Evolutionary conservation across 225 moss, liverwort and hornwort species (phyloP).

Genomic region (Thuidium tamariscinum): DNA sequence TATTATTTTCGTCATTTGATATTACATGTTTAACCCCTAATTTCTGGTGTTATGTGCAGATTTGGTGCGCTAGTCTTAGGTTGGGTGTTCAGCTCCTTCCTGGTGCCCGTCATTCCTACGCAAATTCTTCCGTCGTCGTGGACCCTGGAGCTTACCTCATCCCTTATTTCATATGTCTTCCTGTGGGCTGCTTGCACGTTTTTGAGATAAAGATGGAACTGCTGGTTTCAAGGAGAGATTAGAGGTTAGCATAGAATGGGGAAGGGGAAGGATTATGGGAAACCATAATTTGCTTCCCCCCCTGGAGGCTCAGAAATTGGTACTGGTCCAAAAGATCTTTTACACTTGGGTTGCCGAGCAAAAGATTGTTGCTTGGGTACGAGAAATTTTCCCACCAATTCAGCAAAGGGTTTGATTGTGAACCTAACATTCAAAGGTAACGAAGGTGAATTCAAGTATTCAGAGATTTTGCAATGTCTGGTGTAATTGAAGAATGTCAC

Average conservation of each 20-base stretch:
- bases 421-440: neutral
- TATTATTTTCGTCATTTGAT: neutral
- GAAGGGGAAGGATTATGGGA: neutral
- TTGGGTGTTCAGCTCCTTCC: conserved; percentile 77
- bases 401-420: neutral
- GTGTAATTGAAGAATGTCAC: neutral
- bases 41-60: conserved; percentile 1
- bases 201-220: conserved; percentile 44
- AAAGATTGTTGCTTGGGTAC: neutral
- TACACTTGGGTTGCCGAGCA: neutral
- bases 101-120: conserved; percentile 76
- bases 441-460: neutral
- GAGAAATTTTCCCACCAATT: neutral
- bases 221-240: neutral
- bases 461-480: neutral
- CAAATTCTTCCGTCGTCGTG: conserved; percentile 67
- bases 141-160: conserved; percentile 81
- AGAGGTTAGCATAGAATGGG: neutral
- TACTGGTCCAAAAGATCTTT: neutral
- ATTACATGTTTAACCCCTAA: neutral
- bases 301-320: neutral
- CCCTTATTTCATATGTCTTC: conserved; percentile 69
- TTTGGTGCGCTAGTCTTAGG: conserved; percentile 49
- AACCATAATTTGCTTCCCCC: neutral
- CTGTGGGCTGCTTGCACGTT: conserved; percentile 82